Evolutionary conservation across 2,329 filamentous ascomycete genomes (phyloP).

Genomic region (Sporothrix protearum): DNA sequence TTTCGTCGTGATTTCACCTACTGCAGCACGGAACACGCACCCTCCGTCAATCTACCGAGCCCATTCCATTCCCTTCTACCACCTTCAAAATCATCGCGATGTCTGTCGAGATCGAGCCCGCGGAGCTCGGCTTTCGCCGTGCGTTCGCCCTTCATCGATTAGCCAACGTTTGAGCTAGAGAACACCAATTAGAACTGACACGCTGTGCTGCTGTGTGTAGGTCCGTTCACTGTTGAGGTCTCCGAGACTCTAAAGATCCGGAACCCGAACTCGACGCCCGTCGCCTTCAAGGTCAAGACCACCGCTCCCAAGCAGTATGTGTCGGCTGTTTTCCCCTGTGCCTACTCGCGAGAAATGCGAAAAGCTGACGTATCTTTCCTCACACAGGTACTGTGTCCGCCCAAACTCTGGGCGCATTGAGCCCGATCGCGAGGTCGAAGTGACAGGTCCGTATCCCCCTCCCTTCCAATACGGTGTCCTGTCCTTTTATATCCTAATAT

Average conservation of each 20-base stretch:
- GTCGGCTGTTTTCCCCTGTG: not conserved
- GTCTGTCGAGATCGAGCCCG: constrained; percentile 91
- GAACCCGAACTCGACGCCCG: constrained; percentile 59
- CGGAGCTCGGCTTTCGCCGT: constrained; percentile 93
- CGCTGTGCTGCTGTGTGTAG: constrained; percentile 38
- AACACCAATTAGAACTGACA: not conserved
- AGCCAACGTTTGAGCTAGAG: not conserved
- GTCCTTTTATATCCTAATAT: not conserved
- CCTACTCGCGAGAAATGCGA: too few species aligned
- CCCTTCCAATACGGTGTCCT: not conserved
- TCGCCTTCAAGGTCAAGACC: constrained; percentile 90
- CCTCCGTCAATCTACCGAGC: not conserved
- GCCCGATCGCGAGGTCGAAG: constrained; percentile 82
- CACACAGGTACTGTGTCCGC: constrained; percentile 84
- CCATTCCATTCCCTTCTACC: not conserved
- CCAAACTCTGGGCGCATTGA: constrained; percentile 97
- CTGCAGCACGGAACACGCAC: not conserved
- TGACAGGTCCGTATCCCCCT: constrained; percentile 62
- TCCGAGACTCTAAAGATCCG: constrained; percentile 61
- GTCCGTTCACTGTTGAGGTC: constrained; percentile 65
- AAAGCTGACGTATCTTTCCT: constrained; percentile 24
- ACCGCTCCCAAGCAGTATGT: constrained; percentile 95
- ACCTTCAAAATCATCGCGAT: constrained; percentile 49
- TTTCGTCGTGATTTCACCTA: not conserved
- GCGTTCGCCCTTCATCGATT: constrained; percentile 41